Conservation (phyloP, 192 early-diverging fungal genomes). For the Coemansia sp. region DNA sequence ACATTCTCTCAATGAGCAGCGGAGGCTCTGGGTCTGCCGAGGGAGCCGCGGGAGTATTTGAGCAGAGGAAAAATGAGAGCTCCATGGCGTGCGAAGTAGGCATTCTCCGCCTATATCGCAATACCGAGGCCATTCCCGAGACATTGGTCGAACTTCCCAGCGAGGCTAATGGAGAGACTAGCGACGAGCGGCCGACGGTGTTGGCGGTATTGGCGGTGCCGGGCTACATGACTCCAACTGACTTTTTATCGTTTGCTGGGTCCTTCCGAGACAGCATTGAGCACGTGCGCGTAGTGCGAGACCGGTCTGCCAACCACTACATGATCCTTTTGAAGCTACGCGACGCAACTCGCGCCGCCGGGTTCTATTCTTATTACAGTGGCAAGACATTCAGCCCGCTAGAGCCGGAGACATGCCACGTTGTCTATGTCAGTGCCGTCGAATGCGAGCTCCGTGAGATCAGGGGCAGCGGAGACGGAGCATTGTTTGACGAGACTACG, state of each 20-base stretch:
- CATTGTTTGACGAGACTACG: background rate
- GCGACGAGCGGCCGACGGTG: conserved; percentile 16
- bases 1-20: background rate
- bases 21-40: background rate
- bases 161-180: background rate
- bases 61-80: background rate
- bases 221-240: conserved; percentile 81
- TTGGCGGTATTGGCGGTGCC: conserved; percentile 86
- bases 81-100: conserved; percentile 17
- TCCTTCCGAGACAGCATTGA: conserved; percentile 64
- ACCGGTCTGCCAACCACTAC: conserved; percentile 81
- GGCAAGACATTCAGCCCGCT: conserved; percentile 82
- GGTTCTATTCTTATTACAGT: conserved; percentile 78
- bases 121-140: background rate
- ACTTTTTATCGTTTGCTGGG: conserved; percentile 85
- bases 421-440: conserved; percentile 76
- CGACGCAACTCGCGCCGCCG: conserved; percentile 53
- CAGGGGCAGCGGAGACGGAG: conserved; percentile 4
- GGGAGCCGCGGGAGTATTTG: conserved; percentile 16
- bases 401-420: conserved; percentile 80
- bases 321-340: conserved; percentile 86
- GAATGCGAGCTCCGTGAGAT: conserved; percentile 62
- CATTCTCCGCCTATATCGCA: conserved; percentile 29
- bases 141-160: background rate
- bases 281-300: conserved; percentile 76